A percentile compares a stretch with the other conserved stretches of the same genome.
Conservation (phyloP, 2,329 filamentous ascomycete genomes). For the Anisogramma anomala region DNA sequence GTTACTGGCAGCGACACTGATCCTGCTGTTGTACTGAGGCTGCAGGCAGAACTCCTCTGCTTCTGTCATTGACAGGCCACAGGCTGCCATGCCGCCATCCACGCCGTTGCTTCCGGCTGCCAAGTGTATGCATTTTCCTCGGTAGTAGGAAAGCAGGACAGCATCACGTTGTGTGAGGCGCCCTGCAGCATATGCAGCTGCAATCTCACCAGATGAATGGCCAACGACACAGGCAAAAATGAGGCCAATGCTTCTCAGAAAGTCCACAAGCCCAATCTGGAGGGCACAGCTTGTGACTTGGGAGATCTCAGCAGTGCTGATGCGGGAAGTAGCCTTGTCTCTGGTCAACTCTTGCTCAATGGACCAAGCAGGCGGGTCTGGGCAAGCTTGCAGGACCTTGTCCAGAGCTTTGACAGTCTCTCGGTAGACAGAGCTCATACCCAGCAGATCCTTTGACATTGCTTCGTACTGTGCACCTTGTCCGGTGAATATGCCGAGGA, state of each 20-base stretch:
- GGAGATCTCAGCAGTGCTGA: conserved; percentile 29
- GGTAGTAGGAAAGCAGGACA: conserved; percentile 29
- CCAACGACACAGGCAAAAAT: conserved; percentile 25
- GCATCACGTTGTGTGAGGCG: conserved; percentile 25
- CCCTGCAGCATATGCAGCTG: conserved; percentile 31
- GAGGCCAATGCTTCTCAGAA: conserved; percentile 20
- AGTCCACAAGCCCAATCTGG: conserved; percentile 32
- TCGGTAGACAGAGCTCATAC: conserved; percentile 22
- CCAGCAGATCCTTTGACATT: conserved; percentile 27
- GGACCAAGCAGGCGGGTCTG: conserved; percentile 21
- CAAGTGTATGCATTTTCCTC: conserved; percentile 25
- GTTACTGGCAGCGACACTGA: conserved; percentile 24
- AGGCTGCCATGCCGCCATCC: conserved; percentile 26
- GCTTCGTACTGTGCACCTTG: conserved; percentile 34
- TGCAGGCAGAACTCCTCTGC: conserved; percentile 18
- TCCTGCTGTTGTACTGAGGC: conserved; percentile 18
- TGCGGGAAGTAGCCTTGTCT: conserved; percentile 17
- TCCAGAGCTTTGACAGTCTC: conserved; percentile 25
- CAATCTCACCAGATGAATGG: conserved; percentile 34
- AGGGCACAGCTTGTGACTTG: conserved; percentile 44
- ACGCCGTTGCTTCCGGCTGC: conserved; percentile 15
- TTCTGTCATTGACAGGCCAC: conserved; percentile 21
- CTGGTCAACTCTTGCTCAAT: conserved; percentile 26
- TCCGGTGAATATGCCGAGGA: conserved; percentile 29
- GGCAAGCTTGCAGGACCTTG: conserved; percentile 17